Conservation (phyloP, 768 basidiomycete genomes). For the Tulasnella sp. region DNA sequence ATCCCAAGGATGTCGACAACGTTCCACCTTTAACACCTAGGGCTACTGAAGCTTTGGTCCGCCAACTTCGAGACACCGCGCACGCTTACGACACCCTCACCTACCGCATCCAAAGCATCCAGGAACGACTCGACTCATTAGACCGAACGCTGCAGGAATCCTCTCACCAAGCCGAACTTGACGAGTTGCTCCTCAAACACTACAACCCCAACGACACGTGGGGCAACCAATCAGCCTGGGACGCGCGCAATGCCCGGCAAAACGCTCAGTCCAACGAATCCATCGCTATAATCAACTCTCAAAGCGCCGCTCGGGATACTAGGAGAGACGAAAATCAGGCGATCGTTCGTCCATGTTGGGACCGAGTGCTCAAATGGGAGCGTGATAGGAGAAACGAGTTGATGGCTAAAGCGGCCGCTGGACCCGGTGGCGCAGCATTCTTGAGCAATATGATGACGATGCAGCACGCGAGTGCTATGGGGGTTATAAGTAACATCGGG, state of each 20-base stretch:
- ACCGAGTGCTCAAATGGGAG: background rate
- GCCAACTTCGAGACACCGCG: background rate
- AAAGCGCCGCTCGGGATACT: background rate
- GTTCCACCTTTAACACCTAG: background rate
- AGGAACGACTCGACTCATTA: background rate
- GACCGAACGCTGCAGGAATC: background rate
- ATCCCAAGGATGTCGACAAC: background rate
- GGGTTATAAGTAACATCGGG: background rate
- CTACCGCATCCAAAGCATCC: background rate
- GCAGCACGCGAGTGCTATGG: background rate
- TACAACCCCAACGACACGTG: background rate
- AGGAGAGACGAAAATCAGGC: background rate
- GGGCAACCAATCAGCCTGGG: background rate
- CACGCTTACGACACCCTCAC: background rate
- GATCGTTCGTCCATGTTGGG: background rate
- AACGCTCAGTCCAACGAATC: background rate
- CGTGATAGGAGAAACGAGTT: background rate
- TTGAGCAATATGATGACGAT: background rate
- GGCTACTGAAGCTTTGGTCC: background rate
- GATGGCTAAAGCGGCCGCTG: background rate
- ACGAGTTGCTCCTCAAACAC: background rate
- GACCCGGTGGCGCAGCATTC: background rate
- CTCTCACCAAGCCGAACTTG: background rate
- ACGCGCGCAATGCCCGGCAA: background rate
- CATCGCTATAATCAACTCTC: background rate